Evolutionary conservation across 305 asterid genomes (phyloP).

Genomic region (Striga hermonthica): DNA sequence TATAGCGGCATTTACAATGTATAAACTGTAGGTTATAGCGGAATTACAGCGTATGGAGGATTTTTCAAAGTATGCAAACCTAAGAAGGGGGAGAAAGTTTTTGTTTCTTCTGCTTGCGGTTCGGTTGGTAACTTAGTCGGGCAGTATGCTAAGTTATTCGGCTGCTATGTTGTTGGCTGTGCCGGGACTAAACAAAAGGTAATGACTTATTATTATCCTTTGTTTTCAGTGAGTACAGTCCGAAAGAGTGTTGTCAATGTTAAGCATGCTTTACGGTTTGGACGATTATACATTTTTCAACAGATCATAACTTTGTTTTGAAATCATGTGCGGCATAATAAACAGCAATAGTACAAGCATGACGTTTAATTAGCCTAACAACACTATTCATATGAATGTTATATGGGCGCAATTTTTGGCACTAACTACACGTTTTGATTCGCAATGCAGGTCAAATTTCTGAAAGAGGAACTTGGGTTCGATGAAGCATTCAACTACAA

Average conservation of each 20-base stretch:
- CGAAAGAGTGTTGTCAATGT: too few relatives aligned
- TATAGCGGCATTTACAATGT: neutral
- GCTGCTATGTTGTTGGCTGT: conserved; percentile 68
- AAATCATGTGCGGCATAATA: too few relatives aligned
- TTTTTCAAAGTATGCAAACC: conserved; percentile 57
- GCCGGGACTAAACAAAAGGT: conserved; percentile 59
- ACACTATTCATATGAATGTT: too few relatives aligned
- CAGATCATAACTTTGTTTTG: too few relatives aligned
- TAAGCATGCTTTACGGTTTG: too few relatives aligned
- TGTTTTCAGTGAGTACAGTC: too few relatives aligned
- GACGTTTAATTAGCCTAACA: too few relatives aligned
- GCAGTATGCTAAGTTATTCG: conserved; percentile 59
- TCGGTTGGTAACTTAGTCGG: conserved; percentile 54
- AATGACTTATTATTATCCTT: neutral
- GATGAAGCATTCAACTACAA: conserved; percentile 56
- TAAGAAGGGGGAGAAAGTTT: conserved; percentile 51
- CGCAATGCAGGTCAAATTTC: too few relatives aligned
- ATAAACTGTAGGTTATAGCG: conserved; percentile 41
- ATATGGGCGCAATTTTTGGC: too few relatives aligned
- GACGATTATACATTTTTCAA: too few relatives aligned
- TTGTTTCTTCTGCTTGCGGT: conserved; percentile 67
- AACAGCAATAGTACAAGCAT: too few relatives aligned
- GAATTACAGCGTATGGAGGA: conserved; percentile 59
- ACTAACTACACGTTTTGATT: too few relatives aligned
- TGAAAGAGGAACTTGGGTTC: conserved; percentile 27